These are phyloP conservation scores for Aspergillus tamarii DNA, from an alignment of 2,329 filamentous ascomycete genomes.

Conservation along the genomic window DNA sequence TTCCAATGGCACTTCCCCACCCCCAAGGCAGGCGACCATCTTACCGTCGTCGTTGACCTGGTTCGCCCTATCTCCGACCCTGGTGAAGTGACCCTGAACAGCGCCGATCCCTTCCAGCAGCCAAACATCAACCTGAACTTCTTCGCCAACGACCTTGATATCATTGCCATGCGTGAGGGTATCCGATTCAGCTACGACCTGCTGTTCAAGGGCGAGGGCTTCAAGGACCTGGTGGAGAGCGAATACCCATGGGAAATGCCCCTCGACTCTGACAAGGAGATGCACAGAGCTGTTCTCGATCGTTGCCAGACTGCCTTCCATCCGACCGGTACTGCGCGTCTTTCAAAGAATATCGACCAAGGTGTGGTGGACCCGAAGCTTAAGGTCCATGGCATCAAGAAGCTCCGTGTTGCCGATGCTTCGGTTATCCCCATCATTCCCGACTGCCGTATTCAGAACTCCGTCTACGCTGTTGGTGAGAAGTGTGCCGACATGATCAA, in stretches of 20 bases:
- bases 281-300: conserved; percentile 61
- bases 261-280: conserved; percentile 56
- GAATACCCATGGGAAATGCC: conserved; percentile 66
- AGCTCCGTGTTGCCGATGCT: conserved; percentile 59
- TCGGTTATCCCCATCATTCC: conserved; percentile 60
- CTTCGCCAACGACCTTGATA: conserved; percentile 53
- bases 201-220: conserved; percentile 58
- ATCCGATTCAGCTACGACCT: conserved; percentile 59
- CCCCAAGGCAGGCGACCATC: conserved; percentile 51
- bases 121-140: conserved; percentile 51
- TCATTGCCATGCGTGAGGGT: conserved; percentile 64
- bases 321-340: conserved; percentile 59
- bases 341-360: conserved; percentile 56
- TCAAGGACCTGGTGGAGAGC: conserved; percentile 48
- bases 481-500: conserved; percentile 42
- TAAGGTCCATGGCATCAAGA: conserved; percentile 57
- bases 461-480: conserved; percentile 64
- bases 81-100: conserved; percentile 45
- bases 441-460: conserved; percentile 62
- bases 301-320: conserved; percentile 58
- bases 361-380: conserved; percentile 58
- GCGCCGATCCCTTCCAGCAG: conserved; percentile 41
- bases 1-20: conserved; percentile 55
- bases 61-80: conserved; percentile 51
- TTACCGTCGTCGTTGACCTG: conserved; percentile 61